These are phyloP conservation scores for Trypanosoma platydactyli DNA, from an alignment of 208 protist species.

Conservation along the genomic window DNA sequence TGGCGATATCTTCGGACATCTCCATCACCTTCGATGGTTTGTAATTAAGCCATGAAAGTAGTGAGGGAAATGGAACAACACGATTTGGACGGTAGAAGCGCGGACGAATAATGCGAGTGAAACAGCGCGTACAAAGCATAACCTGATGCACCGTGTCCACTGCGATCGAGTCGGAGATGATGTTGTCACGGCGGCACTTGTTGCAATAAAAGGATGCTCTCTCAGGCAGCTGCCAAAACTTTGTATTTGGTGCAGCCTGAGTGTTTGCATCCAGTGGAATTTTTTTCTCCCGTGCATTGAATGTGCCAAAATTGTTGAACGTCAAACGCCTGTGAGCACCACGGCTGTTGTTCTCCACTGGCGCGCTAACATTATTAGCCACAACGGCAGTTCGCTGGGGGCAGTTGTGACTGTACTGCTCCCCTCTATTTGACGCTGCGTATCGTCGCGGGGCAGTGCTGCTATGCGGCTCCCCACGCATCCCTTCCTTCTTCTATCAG, in stretches of 20 bases:
- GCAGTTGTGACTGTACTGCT: slow-evolving; percentile 14
- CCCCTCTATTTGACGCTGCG: slow-evolving; percentile 17
- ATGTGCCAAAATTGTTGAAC: slow-evolving; percentile 71
- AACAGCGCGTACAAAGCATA: slow-evolving; percentile 72
- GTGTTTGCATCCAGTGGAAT: slow-evolving; percentile 73
- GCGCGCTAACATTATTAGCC: background rate
- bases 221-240: slow-evolving; percentile 70
- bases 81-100: slow-evolving; percentile 70
- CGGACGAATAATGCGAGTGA: slow-evolving; percentile 73
- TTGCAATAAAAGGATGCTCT: slow-evolving; percentile 70
- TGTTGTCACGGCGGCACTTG: slow-evolving; percentile 78
- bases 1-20: slow-evolving; percentile 65
- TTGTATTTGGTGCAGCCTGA: slow-evolving; percentile 49
- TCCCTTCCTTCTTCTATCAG: background rate
- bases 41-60: slow-evolving; percentile 86
- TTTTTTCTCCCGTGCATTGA: slow-evolving; percentile 61
- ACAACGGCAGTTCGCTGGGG: slow-evolving; percentile 1
- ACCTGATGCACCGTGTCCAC: slow-evolving; percentile 64
- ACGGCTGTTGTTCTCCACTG: background rate
- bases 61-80: slow-evolving; percentile 79
- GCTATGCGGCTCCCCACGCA: slow-evolving; percentile 20
- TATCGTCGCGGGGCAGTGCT: background rate
- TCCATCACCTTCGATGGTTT: slow-evolving; percentile 59
- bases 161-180: slow-evolving; percentile 70
- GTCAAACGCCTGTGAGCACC: slow-evolving; percentile 44